These are phyloP conservation scores for Pterocarpus macrocarpus DNA, from an alignment of 306 rosid species.

Conservation along the genomic window DNA sequence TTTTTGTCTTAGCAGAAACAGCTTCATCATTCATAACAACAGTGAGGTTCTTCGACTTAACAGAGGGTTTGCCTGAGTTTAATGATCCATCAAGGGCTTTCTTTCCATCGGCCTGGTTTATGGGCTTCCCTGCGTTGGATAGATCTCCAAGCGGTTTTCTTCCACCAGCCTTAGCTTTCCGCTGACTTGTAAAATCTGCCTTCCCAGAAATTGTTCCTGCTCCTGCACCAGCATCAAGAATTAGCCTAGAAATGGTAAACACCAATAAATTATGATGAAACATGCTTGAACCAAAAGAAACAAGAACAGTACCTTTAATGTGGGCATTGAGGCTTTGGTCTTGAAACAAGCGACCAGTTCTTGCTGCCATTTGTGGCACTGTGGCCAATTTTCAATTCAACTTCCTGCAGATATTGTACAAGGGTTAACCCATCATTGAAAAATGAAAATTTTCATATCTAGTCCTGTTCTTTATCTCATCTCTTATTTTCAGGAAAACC, in stretches of 20 bases:
- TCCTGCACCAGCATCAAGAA: constrained; percentile 52
- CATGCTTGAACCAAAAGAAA: constrained; percentile 18
- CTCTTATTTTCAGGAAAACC: too few species aligned
- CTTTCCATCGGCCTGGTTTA: constrained; percentile 56
- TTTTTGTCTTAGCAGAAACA: constrained; percentile 28
- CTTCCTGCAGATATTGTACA: constrained; percentile 38
- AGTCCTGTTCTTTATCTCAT: too few species aligned
- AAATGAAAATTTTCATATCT: too few species aligned
- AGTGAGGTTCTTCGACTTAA: constrained; percentile 43
- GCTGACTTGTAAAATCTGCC: constrained; percentile 47
- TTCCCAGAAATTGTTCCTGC: constrained; percentile 54
- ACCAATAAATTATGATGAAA: neutral
- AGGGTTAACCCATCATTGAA: neutral
- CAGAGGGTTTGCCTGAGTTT: constrained; percentile 51
- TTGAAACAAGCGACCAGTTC: constrained; percentile 53
- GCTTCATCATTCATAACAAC: constrained; percentile 32
- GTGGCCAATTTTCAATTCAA: constrained; percentile 31
- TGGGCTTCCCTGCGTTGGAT: constrained; percentile 58
- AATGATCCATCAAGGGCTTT: constrained; percentile 59
- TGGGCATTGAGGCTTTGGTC: constrained; percentile 57
- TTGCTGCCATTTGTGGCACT: constrained; percentile 60
- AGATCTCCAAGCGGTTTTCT: constrained; percentile 78
- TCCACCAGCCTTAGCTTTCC: constrained; percentile 61
- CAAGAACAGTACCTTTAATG: constrained; percentile 52
- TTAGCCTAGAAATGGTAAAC: neutral